Conservation (phyloP, 441 rosid genomes). For the Mallotus repandus region DNA sequence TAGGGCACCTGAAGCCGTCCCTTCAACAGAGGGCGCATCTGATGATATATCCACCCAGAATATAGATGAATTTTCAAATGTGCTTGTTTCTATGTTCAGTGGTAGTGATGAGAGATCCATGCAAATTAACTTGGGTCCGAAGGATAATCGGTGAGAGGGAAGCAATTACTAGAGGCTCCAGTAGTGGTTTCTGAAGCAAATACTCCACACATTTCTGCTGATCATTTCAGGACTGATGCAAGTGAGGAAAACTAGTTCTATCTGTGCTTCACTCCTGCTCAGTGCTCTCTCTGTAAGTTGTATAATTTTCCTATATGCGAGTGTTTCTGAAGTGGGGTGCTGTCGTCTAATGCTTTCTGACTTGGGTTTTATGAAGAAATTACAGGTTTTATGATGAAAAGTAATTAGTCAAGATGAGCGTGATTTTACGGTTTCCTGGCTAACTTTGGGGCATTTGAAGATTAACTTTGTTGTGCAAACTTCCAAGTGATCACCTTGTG, state of each 20-base stretch:
- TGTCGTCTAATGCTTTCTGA: not conserved
- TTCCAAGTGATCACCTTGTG: not conserved
- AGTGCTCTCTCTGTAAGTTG: not conserved
- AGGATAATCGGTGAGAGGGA: conserved; percentile 9
- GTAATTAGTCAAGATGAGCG: conserved; percentile 3
- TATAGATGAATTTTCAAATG: conserved; percentile 9
- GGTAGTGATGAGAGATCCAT: not conserved
- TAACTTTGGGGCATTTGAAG: not conserved
- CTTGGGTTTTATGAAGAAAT: not conserved
- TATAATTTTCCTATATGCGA: not conserved
- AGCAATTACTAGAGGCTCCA: conserved; percentile 4
- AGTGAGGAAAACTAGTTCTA: conserved; percentile 14
- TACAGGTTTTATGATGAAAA: not conserved
- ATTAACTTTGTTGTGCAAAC: not conserved
- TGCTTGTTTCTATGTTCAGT: conserved; percentile 12
- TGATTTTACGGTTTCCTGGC: conserved; percentile 8
- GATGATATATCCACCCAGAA: conserved; percentile 18
- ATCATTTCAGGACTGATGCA: conserved; percentile 12
- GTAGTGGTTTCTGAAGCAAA: conserved; percentile 17
- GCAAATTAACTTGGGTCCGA: conserved; percentile 17
- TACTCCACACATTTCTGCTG: not conserved
- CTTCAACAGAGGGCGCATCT: conserved; percentile 12
- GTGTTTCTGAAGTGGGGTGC: not conserved
- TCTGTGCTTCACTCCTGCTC: not conserved
- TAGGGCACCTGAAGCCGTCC: conserved; percentile 19